Percentiles rank a stretch among this genome's conserved stretches.
phyloP scores from a whole-genome alignment of 2,329 filamentous ascomycete genomes.

The Grosmannia clavigera region DNA sequence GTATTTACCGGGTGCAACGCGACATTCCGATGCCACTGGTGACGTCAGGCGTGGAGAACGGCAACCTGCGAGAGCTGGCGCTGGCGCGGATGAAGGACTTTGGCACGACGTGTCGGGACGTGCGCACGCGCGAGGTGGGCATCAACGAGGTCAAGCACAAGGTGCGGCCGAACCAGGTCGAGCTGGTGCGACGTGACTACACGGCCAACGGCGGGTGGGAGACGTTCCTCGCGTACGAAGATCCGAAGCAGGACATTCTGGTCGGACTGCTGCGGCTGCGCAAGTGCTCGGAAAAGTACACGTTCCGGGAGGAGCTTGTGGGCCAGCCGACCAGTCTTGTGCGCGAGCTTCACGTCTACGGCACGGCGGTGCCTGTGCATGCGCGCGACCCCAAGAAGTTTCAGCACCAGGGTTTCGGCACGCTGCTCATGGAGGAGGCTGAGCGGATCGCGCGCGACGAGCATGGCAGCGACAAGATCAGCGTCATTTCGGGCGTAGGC shows the following conservation, averaged over 20 bases:
- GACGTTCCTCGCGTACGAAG: conserved; percentile 94
- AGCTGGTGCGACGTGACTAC: conserved; percentile 89
- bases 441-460: conserved; percentile 91
- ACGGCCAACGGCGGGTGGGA: conserved; percentile 95
- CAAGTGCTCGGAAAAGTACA: conserved; percentile 85
- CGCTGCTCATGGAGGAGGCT: conserved; percentile 92
- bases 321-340: conserved; percentile 86
- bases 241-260: conserved; percentile 95
- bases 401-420: conserved; percentile 96
- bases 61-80: conserved; percentile 85
- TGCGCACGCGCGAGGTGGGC: conserved; percentile 89
- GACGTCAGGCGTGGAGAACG: conserved; percentile 97
- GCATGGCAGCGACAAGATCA: conserved; percentile 87
- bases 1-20: conserved; percentile 95
- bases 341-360: conserved; percentile 91
- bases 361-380: conserved; percentile 93
- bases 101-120: conserved; percentile 90
- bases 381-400: conserved; percentile 92
- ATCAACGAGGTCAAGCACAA: conserved; percentile 99
- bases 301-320: conserved; percentile 76
- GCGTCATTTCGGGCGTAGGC: conserved; percentile 94
- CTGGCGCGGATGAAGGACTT: conserved; percentile 99
- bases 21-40: conserved; percentile 99
- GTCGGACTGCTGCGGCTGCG: conserved; percentile 80
- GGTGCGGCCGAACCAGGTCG: conserved; percentile 89